A percentile compares a stretch with the other conserved stretches of the same genome.
These are phyloP conservation scores for Fusarium pseudoanthophilum DNA, from an alignment of 2,329 filamentous ascomycete genomes.

Conservation along the genomic window DNA sequence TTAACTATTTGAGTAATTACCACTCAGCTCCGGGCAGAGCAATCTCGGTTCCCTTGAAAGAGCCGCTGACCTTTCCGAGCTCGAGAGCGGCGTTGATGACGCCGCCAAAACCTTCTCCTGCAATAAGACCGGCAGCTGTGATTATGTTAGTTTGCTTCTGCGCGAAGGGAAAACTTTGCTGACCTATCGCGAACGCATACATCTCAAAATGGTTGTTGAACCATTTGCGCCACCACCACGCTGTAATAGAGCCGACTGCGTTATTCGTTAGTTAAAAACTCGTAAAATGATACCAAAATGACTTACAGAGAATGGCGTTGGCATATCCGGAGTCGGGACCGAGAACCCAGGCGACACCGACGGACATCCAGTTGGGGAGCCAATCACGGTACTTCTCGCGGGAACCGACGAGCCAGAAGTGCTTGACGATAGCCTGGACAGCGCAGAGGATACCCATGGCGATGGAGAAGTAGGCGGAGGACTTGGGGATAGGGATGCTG, in stretches of 20 bases:
- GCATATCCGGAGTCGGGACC: slow-evolving; percentile 64
- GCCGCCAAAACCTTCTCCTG: slow-evolving; percentile 71
- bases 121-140: slow-evolving; percentile 71
- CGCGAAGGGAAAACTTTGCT: no score
- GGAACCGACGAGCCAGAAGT: slow-evolving; percentile 63
- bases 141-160: no score
- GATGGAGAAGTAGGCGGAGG: slow-evolving; percentile 67
- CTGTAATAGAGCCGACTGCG: slow-evolving; percentile 59
- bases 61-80: slow-evolving; percentile 49
- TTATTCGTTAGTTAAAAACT: background rate
- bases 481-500: slow-evolving; percentile 64
- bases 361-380: slow-evolving; percentile 71
- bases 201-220: slow-evolving; percentile 62
- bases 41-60: slow-evolving; percentile 34
- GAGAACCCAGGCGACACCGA: slow-evolving; percentile 69
- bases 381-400: slow-evolving; percentile 66
- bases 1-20: slow-evolving; percentile 14
- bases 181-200: slow-evolving; percentile 67
- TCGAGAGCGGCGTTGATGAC: slow-evolving; percentile 65
- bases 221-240: slow-evolving; percentile 65
- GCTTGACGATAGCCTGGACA: slow-evolving; percentile 63
- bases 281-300: background rate
- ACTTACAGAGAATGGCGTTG: slow-evolving; percentile 61
- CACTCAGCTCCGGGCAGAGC: slow-evolving; percentile 29
- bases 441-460: slow-evolving; percentile 62